Evolutionary conservation across 805 yeast species (phyloP).

Genomic region (Schizosaccharomyces pombe): ASM294v3 CU329670.1:5083501-5084000

Average conservation of each 20-base stretch:
- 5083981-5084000: conserved; percentile 51
- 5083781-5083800: conserved; percentile 76
- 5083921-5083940: conserved; percentile 78
- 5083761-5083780: conserved; percentile 61
- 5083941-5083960: conserved; percentile 78
- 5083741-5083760: conserved; percentile 43
- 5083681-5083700: conserved; percentile 84
- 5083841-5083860: conserved; percentile 47
- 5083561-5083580: conserved; percentile 44
- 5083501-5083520: conserved; percentile 48
- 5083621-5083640: background rate
- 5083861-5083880: conserved; percentile 20
- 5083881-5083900: conserved; percentile 46
- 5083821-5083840: conserved; percentile 64
- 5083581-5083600: conserved; percentile 72
- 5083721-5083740: conserved; percentile 4
- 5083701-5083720: conserved; percentile 52
- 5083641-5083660: too few relatives aligned
- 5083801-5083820: conserved; percentile 55
- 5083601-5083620: conserved; percentile 26
- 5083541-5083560: conserved; percentile 53
- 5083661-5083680: conserved; percentile 67
- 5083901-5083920: conserved; percentile 64
- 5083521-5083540: conserved; percentile 59
- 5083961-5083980: conserved; percentile 59